Evolutionary conservation across 805 yeast genomes (phyloP).

Genomic region (Torulaspora delbrueckii): DNA sequence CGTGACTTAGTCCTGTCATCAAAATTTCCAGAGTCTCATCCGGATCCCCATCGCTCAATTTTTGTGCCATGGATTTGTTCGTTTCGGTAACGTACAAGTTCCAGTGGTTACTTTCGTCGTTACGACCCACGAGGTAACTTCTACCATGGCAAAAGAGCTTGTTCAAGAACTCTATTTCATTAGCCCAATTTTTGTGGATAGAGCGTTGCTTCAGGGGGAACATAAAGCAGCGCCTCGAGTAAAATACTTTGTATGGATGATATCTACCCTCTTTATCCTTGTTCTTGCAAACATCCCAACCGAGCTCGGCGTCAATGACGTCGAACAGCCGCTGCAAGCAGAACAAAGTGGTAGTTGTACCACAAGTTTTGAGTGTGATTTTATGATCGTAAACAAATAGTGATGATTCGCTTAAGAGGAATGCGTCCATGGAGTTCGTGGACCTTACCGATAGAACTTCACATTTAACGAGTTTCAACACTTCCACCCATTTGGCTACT

Average conservation of each 20-base stretch:
- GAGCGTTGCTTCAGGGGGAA: slow-evolving; percentile 80
- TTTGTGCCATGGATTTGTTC: slow-evolving; percentile 10
- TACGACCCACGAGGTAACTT: slow-evolving; percentile 74
- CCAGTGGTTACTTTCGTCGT: slow-evolving; percentile 78
- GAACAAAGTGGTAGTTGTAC: slow-evolving; percentile 84
- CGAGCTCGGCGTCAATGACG: slow-evolving; percentile 40
- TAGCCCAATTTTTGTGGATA: slow-evolving; percentile 80
- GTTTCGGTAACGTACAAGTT: slow-evolving; percentile 68
- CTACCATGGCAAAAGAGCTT: slow-evolving; percentile 56
- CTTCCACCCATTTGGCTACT: slow-evolving; percentile 58
- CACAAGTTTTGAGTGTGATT: slow-evolving; percentile 87
- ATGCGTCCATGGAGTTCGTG: slow-evolving; percentile 66
- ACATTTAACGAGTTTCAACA: slow-evolving; percentile 81
- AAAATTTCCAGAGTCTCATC: slow-evolving; percentile 84
- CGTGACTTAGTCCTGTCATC: slow-evolving; percentile 76
- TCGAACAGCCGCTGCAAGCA: slow-evolving; percentile 66
- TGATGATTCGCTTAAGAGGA: slow-evolving; percentile 82
- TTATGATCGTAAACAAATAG: slow-evolving; percentile 85
- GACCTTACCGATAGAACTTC: slow-evolving; percentile 78
- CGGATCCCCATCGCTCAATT: slow-evolving; percentile 13
- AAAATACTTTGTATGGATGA: slow-evolving; percentile 64
- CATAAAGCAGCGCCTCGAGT: slow-evolving; percentile 89
- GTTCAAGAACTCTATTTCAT: slow-evolving; percentile 69
- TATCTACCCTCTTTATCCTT: slow-evolving; percentile 17
- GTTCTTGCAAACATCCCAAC: slow-evolving; percentile 36